phyloP scores from a whole-genome alignment of 176 grass and related monocot species.

The Oropetium thomaeum region DNA sequence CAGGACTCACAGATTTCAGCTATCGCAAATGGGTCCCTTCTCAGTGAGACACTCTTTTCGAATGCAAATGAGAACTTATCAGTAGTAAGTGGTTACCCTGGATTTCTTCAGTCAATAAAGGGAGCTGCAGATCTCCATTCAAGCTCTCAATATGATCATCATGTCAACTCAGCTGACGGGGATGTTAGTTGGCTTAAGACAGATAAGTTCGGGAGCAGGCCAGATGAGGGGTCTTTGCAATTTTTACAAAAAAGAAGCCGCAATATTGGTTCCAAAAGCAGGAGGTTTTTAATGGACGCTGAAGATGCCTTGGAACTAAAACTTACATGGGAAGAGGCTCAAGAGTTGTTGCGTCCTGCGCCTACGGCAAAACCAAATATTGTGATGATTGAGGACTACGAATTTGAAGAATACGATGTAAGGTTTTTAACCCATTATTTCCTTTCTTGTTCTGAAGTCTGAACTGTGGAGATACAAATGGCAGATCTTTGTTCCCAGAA shows the following conservation, averaged over 20 bases:
- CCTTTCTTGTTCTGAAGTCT: constrained; percentile 1
- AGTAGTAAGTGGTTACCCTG: constrained; percentile 76
- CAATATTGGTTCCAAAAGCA: constrained; percentile 84
- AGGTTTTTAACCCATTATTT: constrained; percentile 25
- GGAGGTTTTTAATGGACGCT: constrained; percentile 80
- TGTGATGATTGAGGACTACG: constrained; percentile 91
- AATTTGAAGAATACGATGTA: constrained; percentile 99
- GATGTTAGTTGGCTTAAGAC: constrained; percentile 74
- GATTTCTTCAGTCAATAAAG: constrained; percentile 77
- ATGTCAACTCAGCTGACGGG: constrained; percentile 58
- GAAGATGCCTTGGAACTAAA: constrained; percentile 91
- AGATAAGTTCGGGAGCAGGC: constrained; percentile 51
- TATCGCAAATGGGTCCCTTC: constrained; percentile 84
- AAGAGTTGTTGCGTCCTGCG: constrained; percentile 92
- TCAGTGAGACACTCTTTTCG: constrained; percentile 70
- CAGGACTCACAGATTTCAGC: constrained; percentile 99
- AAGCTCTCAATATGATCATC: constrained; percentile 56
- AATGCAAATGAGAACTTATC: constrained; percentile 63
- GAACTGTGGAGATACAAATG: not conserved
- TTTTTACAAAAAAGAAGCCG: constrained; percentile 79
- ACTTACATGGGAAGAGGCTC: constrained; percentile 93
- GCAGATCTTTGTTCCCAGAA: not conserved
- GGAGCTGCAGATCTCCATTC: constrained; percentile 59
- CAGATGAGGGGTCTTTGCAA: constrained; percentile 64
- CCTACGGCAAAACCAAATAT: constrained; percentile 77